Evolutionary conservation across 2,329 filamentous ascomycete genomes (phyloP).

Genomic region (Trichoderma gracile): DNA sequence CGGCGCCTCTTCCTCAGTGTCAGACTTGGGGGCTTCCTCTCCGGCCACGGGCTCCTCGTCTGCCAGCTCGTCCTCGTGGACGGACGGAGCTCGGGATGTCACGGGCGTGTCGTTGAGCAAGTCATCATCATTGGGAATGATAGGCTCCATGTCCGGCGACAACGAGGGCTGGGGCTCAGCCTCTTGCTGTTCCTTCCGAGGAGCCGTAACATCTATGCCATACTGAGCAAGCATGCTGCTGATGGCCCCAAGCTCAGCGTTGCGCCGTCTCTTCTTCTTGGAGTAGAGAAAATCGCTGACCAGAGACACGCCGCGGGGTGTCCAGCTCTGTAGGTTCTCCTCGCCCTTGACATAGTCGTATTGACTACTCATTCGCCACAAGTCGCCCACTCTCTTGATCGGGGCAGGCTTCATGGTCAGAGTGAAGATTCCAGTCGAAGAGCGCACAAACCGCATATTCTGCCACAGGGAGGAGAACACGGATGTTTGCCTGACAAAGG

Average conservation of each 20-base stretch:
- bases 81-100: conserved; percentile 47
- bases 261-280: conserved; percentile 70
- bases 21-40: conserved; percentile 30
- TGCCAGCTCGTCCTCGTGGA: conserved; percentile 30
- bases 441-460: conserved; percentile 80
- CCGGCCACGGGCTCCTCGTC: conserved; percentile 33
- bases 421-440: conserved; percentile 82
- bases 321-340: conserved; percentile 81
- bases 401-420: conserved; percentile 83
- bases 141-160: conserved; percentile 40
- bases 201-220: conserved; percentile 48
- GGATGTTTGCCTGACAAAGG: conserved; percentile 81
- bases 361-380: conserved; percentile 95
- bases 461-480: conserved; percentile 88
- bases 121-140: conserved; percentile 57
- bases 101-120: conserved; percentile 60
- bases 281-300: conserved; percentile 83
- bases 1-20: conserved; percentile 23
- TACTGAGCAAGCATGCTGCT: conserved; percentile 65
- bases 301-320: conserved; percentile 83
- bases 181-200: conserved; percentile 37
- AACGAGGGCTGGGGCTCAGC: conserved; percentile 43
- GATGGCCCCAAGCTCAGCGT: conserved; percentile 77
- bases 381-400: conserved; percentile 85
- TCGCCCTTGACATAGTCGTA: conserved; percentile 97